phyloP scores from a whole-genome alignment of 2,329 filamentous ascomycete genomes.

The Lachnellula arida region DNA sequence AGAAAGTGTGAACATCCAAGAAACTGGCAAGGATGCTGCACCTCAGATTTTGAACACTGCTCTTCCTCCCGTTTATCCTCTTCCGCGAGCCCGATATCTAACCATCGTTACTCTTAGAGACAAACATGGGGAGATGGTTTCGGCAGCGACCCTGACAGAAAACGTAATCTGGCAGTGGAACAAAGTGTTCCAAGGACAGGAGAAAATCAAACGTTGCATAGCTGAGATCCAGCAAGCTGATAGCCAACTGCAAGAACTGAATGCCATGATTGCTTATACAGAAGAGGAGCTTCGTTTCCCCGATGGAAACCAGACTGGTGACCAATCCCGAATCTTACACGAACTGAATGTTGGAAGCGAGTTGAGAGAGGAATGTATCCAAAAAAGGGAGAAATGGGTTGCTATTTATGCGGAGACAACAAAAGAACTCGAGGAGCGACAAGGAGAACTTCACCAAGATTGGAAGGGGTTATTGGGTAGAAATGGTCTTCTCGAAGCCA shows the following conservation, averaged over 20 bases:
- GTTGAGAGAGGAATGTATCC: neutral
- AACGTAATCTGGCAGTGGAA: neutral
- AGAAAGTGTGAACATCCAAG: no score
- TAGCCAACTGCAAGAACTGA: neutral
- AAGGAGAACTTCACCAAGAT: neutral
- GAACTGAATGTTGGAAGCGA: neutral
- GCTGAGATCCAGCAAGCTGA: neutral
- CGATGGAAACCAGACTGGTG: neutral
- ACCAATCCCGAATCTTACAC: neutral
- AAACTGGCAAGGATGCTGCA: no score
- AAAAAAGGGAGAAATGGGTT: neutral
- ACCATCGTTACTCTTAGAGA: neutral
- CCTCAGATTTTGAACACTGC: neutral
- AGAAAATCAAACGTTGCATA: neutral
- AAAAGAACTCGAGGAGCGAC: neutral
- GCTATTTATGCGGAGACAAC: neutral
- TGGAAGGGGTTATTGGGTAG: neutral
- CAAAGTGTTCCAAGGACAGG: neutral
- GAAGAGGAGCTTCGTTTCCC: neutral
- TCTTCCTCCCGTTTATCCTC: neutral
- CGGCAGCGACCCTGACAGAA: neutral
- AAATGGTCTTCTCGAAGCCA: constrained; percentile 1
- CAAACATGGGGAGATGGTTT: neutral
- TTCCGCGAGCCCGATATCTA: neutral
- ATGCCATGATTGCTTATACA: neutral